Evolutionary conservation across 2,329 filamentous ascomycete species (phyloP), one percentile per base, ranked within the genome.

Genomic region (Cladophialophora exuberans): DNA sequence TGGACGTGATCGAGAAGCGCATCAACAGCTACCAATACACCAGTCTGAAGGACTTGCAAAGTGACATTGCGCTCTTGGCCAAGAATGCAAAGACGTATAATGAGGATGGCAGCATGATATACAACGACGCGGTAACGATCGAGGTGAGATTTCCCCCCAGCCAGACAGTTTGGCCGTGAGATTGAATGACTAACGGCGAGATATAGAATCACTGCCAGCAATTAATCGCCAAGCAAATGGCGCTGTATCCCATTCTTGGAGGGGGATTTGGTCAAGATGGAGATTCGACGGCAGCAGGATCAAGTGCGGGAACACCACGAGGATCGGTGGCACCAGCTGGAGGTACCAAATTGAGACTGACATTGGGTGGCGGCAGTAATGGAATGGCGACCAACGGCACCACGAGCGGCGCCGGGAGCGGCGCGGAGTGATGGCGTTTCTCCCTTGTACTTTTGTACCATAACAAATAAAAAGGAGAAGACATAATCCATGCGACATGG

Each of bases 11-110:
- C 67, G 85, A 90, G 70, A 89, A 88, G 70, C 93, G 90, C 79
- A 96, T 99, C 76, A 97, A 96, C 78, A 93, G 90, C 73, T 90
- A 95, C 68, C 90, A 97, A 69, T 99, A 99, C 72, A 84, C 83
- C 64, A 88, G 83, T 66, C 74, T 97, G 57, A 85, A 83, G 68
- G 89, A 92, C 64, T 84, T 99, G 80, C 83, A 85, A 52, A 84
- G 83, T 63, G 95, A 99, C 68, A 86, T 99, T 60, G 83, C 85
- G 46, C 76, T 93, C 60, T 83, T 99, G 73, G 94, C 92, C 71
- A 85, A 82, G 69, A 99, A 99, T 72, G 96, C 93, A 62, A 84
- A 90, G 70, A 94, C 89, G 2, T 99, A 96, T 79, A 99, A 99
- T 67, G 95, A 99, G 73, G 94, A 97, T 69, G 89, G 87, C 54